Evolutionary conservation across 108 stramenopile genomes (phyloP).

Genomic region (Chaetoceros tenuissimus): DNA sequence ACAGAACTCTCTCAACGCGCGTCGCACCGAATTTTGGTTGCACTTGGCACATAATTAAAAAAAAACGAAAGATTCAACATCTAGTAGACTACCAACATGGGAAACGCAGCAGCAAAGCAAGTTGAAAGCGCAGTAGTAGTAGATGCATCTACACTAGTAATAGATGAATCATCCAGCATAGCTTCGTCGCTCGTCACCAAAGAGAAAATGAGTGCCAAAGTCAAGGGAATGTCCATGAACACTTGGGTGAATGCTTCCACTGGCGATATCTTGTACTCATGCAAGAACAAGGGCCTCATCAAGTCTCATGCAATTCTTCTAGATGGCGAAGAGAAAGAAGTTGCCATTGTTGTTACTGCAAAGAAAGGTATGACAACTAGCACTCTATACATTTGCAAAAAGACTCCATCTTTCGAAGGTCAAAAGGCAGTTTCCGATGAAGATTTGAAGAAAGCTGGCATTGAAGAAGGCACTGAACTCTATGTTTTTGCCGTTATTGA

Average conservation of each 20-base stretch:
- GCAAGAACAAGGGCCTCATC: background rate
- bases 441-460: conserved; percentile 4
- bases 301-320: background rate
- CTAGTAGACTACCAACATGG: no score
- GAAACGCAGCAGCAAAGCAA: conserved; percentile 6
- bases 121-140: background rate
- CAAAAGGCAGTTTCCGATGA: conserved; percentile 6
- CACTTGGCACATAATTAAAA: no score
- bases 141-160: background rate
- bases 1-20: no score
- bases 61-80: no score
- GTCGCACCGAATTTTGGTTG: no score
- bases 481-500: conserved; percentile 2
- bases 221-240: background rate
- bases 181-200: background rate
- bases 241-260: background rate
- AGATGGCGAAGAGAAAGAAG: background rate
- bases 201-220: background rate
- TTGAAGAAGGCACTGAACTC: background rate
- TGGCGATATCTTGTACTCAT: background rate
- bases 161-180: background rate
- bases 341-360: conserved; percentile 6
- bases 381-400: background rate
- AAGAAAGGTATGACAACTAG: conserved; percentile 4
- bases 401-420: conserved; percentile 6